These are phyloP conservation scores for Cetradonia linearis DNA, from an alignment of 495 filamentous ascomycete species.

Conservation along the genomic window DNA sequence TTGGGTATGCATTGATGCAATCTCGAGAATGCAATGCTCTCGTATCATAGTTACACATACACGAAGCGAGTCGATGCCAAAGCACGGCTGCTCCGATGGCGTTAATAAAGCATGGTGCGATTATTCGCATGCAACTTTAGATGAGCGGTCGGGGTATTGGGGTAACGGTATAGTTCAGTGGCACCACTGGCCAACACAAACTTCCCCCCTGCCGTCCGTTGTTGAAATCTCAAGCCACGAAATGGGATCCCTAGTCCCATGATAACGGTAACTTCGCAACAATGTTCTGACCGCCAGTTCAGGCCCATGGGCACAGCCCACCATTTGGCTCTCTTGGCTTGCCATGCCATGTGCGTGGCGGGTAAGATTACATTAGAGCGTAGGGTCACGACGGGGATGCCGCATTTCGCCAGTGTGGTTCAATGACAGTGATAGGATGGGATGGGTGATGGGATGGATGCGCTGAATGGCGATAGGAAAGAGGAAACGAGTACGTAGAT, in stretches of 20 bases:
- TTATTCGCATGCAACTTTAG: neutral
- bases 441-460: neutral
- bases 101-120: constrained; percentile 8
- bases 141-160: neutral
- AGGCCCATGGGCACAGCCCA: constrained; percentile 15
- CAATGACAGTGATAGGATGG: neutral
- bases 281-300: constrained; percentile 19
- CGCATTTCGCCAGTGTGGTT: neutral
- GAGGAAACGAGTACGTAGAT: neutral
- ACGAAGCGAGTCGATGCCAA: constrained; percentile 17
- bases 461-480: neutral
- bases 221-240: neutral
- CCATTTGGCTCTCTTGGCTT: neutral
- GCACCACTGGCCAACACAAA: neutral
- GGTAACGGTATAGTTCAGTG: neutral
- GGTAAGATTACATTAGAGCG: neutral
- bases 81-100: constrained; percentile 8
- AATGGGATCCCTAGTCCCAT: constrained; percentile 16
- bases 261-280: constrained; percentile 14
- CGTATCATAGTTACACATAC: neutral
- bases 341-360: constrained; percentile 1
- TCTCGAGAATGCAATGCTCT: constrained; percentile 9
- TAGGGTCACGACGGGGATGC: neutral
- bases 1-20: neutral
- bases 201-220: neutral